Base-by-base conservation (phyloP, 768 basidiomycete species). In the Megacollybia marginata region DNA sequence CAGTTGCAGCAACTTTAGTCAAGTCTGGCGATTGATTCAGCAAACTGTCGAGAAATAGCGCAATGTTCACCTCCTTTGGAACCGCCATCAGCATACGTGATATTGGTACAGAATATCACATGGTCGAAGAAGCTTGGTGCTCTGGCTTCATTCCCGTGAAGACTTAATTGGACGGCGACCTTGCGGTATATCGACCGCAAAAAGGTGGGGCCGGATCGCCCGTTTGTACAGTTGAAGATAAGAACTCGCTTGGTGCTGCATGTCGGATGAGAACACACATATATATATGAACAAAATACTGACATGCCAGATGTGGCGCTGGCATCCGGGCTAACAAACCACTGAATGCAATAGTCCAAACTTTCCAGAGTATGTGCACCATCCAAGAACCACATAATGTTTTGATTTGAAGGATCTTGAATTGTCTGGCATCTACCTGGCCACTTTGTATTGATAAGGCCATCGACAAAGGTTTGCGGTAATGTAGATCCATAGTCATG, bases 341-440 rank as follows among this genome's bases (percentile, higher is more conserved):
- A 99, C 51, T 90, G 71, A 12, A 88, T 77, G 56, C 94, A 95
- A 52, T 82, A 92, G 42, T 78, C 74, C 28, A 99, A 71, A 59
- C 92, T 96, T 62, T 98, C 96, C 11, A 78, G 67, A 0, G 96
- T 99, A 64, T 99, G 96, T 10, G 96, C 94, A 1, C 96, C 96
- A 61, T 98, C 96, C 11, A 99, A 69, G 64, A 83, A 91, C 96
- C 96, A 98, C 2, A 79, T 86, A 7, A 78, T 72, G 13, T 65
- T 59, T 1, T 65, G 46, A 35, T 76, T 61, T 13, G 55, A 60
- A 1, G 83, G 82, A 59, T 94, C 92, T 9, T 50, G 44, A 11
- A 95, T 79, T 9, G 77, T 78, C 67, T 99, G 96, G 62, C 96
- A 99, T 42, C 96, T 80, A 11, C 95, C 96, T 9, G 96, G 94